These are phyloP conservation scores for Pezicula radicicola DNA, from an alignment of 2,329 filamentous ascomycete species.

Conservation along the genomic window DNA sequence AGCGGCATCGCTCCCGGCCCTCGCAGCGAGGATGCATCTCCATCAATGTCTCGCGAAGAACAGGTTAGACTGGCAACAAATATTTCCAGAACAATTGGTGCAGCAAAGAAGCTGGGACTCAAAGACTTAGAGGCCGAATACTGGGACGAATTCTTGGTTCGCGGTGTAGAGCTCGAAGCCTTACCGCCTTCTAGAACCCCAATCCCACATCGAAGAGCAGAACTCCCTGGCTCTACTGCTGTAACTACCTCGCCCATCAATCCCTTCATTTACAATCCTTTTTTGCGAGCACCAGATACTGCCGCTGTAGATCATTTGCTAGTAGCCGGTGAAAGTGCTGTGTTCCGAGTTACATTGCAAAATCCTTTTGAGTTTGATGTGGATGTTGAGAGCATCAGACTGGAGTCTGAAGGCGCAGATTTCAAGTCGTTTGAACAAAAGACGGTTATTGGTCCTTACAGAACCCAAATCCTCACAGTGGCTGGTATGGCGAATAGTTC, in stretches of 20 bases:
- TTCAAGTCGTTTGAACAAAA: conserved; percentile 66
- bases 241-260: conserved; percentile 48
- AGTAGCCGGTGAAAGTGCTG: conserved; percentile 74
- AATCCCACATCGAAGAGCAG: conserved; percentile 57
- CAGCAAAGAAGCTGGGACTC: conserved; percentile 74
- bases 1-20: conserved; percentile 73
- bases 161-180: conserved; percentile 69
- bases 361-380: conserved; percentile 94
- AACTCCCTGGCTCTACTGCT: conserved; percentile 41
- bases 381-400: conserved; percentile 76
- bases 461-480: conserved; percentile 75
- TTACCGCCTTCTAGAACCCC: conserved; percentile 57
- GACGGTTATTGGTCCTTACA: conserved; percentile 73
- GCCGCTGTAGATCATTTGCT: conserved; percentile 63
- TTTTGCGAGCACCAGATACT: conserved; percentile 65
- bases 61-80: conserved; percentile 82
- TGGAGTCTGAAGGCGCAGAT: conserved; percentile 71
- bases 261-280: conserved; percentile 95
- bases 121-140: conserved; percentile 75
- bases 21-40: conserved; percentile 65
- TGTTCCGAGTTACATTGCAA: conserved; percentile 80
- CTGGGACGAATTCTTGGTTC: conserved; percentile 94
- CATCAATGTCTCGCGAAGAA: conserved; percentile 74
- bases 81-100: conserved; percentile 76
- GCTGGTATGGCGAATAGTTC: conserved; percentile 62